A percentile compares a stretch with the other conserved stretches of the same genome.
These are phyloP conservation scores for Lepidium didymum DNA, from an alignment of 345 rosid species.

Conservation along the genomic window DNA sequence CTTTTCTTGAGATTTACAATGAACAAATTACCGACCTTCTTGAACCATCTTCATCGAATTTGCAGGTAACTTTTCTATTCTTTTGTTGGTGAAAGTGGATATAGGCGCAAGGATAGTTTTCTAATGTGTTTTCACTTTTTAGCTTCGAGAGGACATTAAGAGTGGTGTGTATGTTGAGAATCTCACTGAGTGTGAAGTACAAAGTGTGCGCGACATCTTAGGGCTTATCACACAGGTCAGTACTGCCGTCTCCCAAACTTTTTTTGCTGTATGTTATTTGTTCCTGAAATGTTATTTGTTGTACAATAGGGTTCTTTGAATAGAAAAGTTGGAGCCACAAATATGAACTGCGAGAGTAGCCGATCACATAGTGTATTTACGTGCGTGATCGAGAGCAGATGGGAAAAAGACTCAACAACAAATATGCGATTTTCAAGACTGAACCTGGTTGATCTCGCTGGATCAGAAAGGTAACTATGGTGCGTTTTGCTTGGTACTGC, in stretches of 20 bases:
- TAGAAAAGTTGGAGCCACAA: conserved; percentile 89
- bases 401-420: conserved; percentile 90
- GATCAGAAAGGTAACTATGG: conserved; percentile 72
- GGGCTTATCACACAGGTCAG: conserved; percentile 75
- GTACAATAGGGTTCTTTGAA: conserved; percentile 66
- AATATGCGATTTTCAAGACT: conserved; percentile 87
- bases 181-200: conserved; percentile 84
- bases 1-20: conserved; percentile 92
- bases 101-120: not conserved
- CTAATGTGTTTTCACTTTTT: conserved; percentile 10
- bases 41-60: conserved; percentile 84
- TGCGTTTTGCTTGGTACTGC: conserved; percentile 1
- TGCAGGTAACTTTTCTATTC: conserved; percentile 44
- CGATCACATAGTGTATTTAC: conserved; percentile 93
- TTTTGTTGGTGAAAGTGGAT: not conserved
- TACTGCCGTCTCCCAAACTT: not conserved
- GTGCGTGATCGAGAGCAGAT: conserved; percentile 82
- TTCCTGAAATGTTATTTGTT: conserved; percentile 11
- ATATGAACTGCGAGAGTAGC: conserved; percentile 97
- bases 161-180: conserved; percentile 87
- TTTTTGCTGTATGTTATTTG: not conserved
- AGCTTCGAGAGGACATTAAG: conserved; percentile 91
- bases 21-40: conserved; percentile 96
- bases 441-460: conserved; percentile 92
- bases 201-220: conserved; percentile 67